Evolutionary conservation across 441 rosid genomes (phyloP).

Genomic region (Euphorbia celastroides): DNA sequence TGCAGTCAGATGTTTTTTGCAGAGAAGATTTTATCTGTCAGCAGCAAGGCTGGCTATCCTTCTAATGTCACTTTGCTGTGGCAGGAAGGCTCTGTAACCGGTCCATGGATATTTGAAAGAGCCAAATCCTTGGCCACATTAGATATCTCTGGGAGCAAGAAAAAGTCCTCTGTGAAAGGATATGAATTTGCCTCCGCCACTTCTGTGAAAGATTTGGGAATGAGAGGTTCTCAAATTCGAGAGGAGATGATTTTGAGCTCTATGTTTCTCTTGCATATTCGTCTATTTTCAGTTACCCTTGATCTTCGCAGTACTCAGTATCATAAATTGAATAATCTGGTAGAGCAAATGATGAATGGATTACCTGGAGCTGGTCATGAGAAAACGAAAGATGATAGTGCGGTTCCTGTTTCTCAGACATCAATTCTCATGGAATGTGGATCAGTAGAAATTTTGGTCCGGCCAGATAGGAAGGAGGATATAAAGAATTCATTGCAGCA

Average conservation of each 20-base stretch:
- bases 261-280: slow-evolving; percentile 51
- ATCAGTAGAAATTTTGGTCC: slow-evolving; percentile 61
- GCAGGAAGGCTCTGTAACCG: slow-evolving; percentile 66
- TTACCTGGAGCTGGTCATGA: slow-evolving; percentile 32
- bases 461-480: slow-evolving; percentile 49
- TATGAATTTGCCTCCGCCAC: slow-evolving; percentile 69
- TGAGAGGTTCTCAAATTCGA: slow-evolving; percentile 44
- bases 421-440: slow-evolving; percentile 74
- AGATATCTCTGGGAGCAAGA: slow-evolving; percentile 47
- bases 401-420: slow-evolving; percentile 41
- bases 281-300: slow-evolving; percentile 42
- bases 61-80: slow-evolving; percentile 71
- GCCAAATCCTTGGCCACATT: slow-evolving; percentile 70
- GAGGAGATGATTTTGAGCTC: slow-evolving; percentile 69
- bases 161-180: slow-evolving; percentile 45
- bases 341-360: slow-evolving; percentile 48
- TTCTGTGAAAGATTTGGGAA: slow-evolving; percentile 53
- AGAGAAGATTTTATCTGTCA: slow-evolving; percentile 47
- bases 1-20: slow-evolving; percentile 38
- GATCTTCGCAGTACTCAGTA: slow-evolving; percentile 51
- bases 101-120: slow-evolving; percentile 69
- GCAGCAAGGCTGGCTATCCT: slow-evolving; percentile 38
- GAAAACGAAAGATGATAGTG: slow-evolving; percentile 24
- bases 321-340: slow-evolving; percentile 35
- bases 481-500: slow-evolving; percentile 56